These are phyloP conservation scores for Lycium barbarum DNA, from an alignment of 257 asterid species.

Conservation along the genomic window DNA sequence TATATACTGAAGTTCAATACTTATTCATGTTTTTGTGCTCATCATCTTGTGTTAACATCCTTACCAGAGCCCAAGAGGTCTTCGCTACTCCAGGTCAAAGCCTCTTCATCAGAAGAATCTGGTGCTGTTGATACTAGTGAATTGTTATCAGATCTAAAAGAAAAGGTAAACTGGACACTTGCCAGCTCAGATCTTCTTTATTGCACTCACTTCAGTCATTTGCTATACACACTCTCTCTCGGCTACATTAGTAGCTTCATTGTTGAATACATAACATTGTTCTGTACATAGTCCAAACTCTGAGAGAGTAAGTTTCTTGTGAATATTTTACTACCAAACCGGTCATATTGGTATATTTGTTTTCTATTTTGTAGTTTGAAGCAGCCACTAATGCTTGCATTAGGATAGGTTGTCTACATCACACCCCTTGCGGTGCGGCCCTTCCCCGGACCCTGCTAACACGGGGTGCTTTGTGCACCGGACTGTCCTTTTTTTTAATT, in stretches of 20 bases:
- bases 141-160: conserved; percentile 74
- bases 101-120: conserved; percentile 83
- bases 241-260: not conserved
- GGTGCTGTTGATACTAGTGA: conserved; percentile 62
- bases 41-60: conserved; percentile 31
- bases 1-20: not conserved
- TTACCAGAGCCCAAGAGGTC: conserved; percentile 64
- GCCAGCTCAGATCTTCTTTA: not conserved
- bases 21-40: conserved; percentile 7
- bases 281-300: conserved; percentile 11
- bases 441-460: no score
- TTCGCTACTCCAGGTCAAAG: conserved; percentile 60
- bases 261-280: not conserved
- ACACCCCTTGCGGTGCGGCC: no score
- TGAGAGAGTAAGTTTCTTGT: no score
- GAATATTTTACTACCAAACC: not conserved
- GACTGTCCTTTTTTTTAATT: no score
- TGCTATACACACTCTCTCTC: not conserved
- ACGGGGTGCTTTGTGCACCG: no score
- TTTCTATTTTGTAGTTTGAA: not conserved
- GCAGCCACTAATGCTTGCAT: no score
- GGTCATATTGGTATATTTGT: not conserved
- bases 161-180: conserved; percentile 58
- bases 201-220: not conserved
- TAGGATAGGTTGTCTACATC: no score